Percentiles rank a stretch among this genome's conserved stretches.
Evolutionary conservation across 2,329 filamentous ascomycete species (phyloP).

Genomic region (Pseudocercospora eumusae): DNA sequence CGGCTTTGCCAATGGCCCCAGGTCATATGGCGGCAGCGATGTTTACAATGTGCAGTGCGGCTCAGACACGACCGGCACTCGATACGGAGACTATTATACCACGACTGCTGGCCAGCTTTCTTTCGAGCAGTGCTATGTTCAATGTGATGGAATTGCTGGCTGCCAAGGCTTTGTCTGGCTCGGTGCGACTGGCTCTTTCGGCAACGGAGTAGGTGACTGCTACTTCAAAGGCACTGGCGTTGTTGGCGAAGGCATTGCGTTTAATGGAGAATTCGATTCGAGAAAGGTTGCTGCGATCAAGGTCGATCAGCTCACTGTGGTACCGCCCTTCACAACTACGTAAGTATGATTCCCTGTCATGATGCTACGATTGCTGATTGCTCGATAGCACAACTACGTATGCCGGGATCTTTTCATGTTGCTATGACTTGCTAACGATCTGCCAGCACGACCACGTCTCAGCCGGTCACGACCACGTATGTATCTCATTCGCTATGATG

Average conservation of each 20-base stretch:
- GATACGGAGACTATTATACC: neutral
- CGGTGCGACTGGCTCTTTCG: neutral
- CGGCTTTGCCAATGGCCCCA: neutral
- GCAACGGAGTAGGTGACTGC: constrained; percentile 6
- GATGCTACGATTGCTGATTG: neutral
- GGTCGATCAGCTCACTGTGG: neutral
- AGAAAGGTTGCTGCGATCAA: constrained; percentile 1
- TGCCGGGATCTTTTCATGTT: neutral
- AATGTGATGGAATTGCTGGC: constrained; percentile 3
- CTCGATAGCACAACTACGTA: neutral
- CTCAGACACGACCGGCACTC: neutral
- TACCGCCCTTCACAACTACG: constrained; percentile 4
- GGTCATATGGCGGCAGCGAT: neutral
- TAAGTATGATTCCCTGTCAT: neutral
- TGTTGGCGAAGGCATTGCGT: neutral
- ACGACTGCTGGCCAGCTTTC: neutral
- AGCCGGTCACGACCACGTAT: neutral
- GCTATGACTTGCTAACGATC: neutral
- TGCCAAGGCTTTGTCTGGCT: constrained; percentile 14
- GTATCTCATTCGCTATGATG: neutral
- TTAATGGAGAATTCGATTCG: neutral
- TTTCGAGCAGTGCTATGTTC: constrained; percentile 2
- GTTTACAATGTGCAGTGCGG: neutral
- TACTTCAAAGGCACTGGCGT: constrained; percentile 13
- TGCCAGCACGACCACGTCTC: neutral